Evolutionary conservation across 2,329 filamentous ascomycete genomes (phyloP).

Genomic region (Lachnellula cervina): DNA sequence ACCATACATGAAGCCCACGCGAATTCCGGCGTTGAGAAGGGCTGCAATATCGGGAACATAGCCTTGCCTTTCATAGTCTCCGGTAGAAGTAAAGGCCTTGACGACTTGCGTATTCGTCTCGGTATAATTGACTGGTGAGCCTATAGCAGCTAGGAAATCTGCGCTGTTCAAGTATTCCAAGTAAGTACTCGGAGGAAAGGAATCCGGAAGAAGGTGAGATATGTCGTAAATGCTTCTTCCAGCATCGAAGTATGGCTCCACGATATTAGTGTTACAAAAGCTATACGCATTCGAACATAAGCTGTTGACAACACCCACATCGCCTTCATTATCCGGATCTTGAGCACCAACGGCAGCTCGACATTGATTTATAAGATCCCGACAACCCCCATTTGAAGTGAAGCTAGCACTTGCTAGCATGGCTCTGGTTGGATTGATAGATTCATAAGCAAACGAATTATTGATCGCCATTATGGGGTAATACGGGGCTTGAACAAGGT

Average conservation of each 20-base stretch:
- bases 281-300: slow-evolving; percentile 32
- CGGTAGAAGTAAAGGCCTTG: slow-evolving; percentile 43
- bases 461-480: slow-evolving; percentile 54
- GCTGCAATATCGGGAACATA: slow-evolving; percentile 55
- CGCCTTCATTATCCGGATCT: slow-evolving; percentile 41
- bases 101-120: slow-evolving; percentile 43
- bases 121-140: slow-evolving; percentile 58
- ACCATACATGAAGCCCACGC: slow-evolving; percentile 67
- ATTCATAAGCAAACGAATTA: slow-evolving; percentile 61
- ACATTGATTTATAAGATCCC: slow-evolving; percentile 49
- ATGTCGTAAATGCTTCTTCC: slow-evolving; percentile 35
- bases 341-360: slow-evolving; percentile 35
- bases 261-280: slow-evolving; percentile 32
- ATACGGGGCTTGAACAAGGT: slow-evolving; percentile 53
- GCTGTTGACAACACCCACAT: slow-evolving; percentile 31
- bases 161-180: slow-evolving; percentile 60
- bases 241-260: slow-evolving; percentile 31
- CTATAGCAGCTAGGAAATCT: slow-evolving; percentile 55
- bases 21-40: slow-evolving; percentile 58
- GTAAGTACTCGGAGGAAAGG: slow-evolving; percentile 60
- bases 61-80: slow-evolving; percentile 60
- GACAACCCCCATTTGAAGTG: slow-evolving; percentile 46
- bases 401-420: slow-evolving; percentile 42
- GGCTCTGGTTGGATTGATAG: slow-evolving; percentile 49
- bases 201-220: slow-evolving; percentile 40